Evolutionary conservation across 768 basidiomycete species (phyloP), one percentile per base, ranked within the genome.

Genomic region (Tricholoma flavovirens): DNA sequence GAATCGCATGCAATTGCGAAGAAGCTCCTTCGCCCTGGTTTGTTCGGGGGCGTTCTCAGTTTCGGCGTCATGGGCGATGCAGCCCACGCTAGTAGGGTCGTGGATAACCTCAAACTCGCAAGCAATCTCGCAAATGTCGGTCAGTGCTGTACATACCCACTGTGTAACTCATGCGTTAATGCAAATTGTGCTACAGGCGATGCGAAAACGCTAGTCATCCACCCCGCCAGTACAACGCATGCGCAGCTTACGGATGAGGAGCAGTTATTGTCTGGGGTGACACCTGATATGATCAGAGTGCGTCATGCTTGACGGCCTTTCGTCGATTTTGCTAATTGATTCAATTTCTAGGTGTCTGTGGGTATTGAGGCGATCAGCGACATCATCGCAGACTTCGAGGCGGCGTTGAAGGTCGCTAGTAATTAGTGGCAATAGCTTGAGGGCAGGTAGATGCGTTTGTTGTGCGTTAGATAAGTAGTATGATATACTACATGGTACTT

Each of bases 151-250:
- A 49, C 10, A 30, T 7, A 9, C 33, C 30, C 35, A 29, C 43
- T 49, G 6, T 11, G 21, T 19, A 7, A 8, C 30, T 11, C 35
- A 5, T 24, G 5, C n/a, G 17, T 45, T 19, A 0, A 50, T 54
- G 21, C 36, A 19, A 5, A 22, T 26, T 49, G 30, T 19, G 32
- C 9, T 9, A 21, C 56, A 77, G 81, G 83, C 24, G 85, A 87
- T 57, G 83, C 86, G n/a, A 90, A 91, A 71, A 89, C 86, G 6
- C 78, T 92, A 14, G 85, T 88, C 38, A 88, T 91, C 56, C 86
- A 88, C 63, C 88, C 90, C 1, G 86, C 84, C 4, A 79, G 81
- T 21, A 90, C 90, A 21, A 92, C 90, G 0, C 90, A 93, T 64
- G 75, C 82, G 36, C 88, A 90, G 67, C 73, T 90, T 49, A 76